Base-by-base conservation (phyloP, 495 filamentous ascomycete species). In the Eremomyces bilateralis region DNA sequence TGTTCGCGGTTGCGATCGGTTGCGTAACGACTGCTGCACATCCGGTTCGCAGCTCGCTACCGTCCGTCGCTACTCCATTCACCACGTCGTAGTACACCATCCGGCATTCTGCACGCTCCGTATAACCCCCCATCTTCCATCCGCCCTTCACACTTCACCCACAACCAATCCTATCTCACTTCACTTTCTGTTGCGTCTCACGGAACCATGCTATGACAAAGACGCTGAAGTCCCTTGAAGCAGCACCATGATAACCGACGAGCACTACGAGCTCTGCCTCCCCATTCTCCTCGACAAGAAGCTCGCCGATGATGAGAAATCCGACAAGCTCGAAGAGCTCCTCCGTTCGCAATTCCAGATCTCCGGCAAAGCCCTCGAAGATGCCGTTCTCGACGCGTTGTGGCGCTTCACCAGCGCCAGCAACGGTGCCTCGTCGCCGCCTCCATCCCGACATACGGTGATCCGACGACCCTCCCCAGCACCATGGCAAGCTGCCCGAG, bases 241-340 rank as follows among this genome's bases (percentile, higher is more conserved):
- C 35, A 18, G 16, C n/a, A 38, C 18, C n/a, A 95, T 95, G 90
- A 72, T 91, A 20, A 75, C 83, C 36, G 88, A 99, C 56, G 75
- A 80, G 39, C 68, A 85, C 13, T 85, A 88, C 58, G 88, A 92
- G 49, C 64, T 80, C 40, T 93, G 81, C 50, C 71, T 91, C 41
- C 77, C 80, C 20, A 63, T 94, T 50, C 72, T 99, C 30, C 72
- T 85, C 56, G 79, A 94, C 53, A 56, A 69, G 39, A 62, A 55
- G 35, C 58, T 93, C 17, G 80, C 91, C 42, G 90, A 95, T 45
- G 90, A 99, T 50, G 90, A 95, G 41, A 90, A 83, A 61, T 79
- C 76, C 2, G 90, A 99, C 53, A 83, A 75, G 56, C 61, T 93
- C 33, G 82, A 92, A 51, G 80, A 84, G 42, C 62, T 91, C 15